Percentiles rank a stretch among this genome's conserved stretches.
Evolutionary conservation across 2,329 filamentous ascomycete genomes (phyloP).

Genomic region (Colletotrichum lini): DNA sequence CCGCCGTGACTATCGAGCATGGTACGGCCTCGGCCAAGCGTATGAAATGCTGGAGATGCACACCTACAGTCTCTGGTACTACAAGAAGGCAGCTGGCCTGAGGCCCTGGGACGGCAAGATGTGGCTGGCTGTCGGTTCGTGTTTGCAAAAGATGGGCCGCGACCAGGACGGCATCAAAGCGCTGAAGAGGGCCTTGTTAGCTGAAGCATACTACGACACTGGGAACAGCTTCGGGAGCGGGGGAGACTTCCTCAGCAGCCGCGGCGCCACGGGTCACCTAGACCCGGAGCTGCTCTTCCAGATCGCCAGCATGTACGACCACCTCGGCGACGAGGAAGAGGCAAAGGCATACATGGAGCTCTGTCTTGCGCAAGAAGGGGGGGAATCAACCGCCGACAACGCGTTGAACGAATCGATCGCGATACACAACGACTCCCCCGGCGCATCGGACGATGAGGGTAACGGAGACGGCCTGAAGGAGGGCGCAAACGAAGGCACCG

Average conservation of each 20-base stretch:
- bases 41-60: constrained; percentile 99
- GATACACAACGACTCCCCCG: constrained; percentile 69
- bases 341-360: constrained; percentile 96
- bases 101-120: constrained; percentile 98
- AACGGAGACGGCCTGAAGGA: constrained; percentile 49
- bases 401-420: constrained; percentile 65
- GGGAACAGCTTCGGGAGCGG: constrained; percentile 69
- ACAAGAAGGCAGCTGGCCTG: constrained; percentile 92
- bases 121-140: constrained; percentile 97
- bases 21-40: constrained; percentile 97
- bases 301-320: constrained; percentile 91
- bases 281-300: constrained; percentile 93
- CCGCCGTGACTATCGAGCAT: constrained; percentile 94
- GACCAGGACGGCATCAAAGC: constrained; percentile 94
- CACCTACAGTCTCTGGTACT: constrained; percentile 97
- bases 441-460: constrained; percentile 52
- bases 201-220: constrained; percentile 86
- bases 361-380: constrained; percentile 91
- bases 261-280: constrained; percentile 72
- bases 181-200: constrained; percentile 90
- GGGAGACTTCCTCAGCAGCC: constrained; percentile 62
- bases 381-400: constrained; percentile 57
- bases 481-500: constrained; percentile 71
- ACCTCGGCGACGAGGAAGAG: constrained; percentile 81
- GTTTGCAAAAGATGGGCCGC: constrained; percentile 90